Percentiles rank a stretch among this genome's conserved stretches.
These are phyloP conservation scores for Isoetes taiwanensis DNA, from an alignment of 75 land plant genomes.

Conservation along the genomic window DNA sequence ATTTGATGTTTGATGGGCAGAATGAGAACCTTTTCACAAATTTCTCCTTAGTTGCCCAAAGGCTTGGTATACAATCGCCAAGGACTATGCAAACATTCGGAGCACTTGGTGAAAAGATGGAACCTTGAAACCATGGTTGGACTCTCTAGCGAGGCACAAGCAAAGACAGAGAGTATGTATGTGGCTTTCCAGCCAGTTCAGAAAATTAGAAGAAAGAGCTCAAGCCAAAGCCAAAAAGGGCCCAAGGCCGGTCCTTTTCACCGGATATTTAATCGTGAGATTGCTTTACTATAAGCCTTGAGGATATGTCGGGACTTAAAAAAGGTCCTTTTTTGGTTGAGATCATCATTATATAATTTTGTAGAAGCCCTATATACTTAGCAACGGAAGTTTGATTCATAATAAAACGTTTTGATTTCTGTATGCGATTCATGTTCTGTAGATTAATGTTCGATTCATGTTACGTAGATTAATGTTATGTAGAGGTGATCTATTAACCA, in stretches of 20 bases:
- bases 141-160: constrained; percentile 29
- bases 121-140: constrained; percentile 32
- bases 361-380: no score
- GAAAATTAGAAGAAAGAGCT: constrained; percentile 42
- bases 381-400: no score
- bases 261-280: constrained; percentile 42
- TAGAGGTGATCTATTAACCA: no score
- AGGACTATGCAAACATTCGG: constrained; percentile 44
- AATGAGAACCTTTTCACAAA: constrained; percentile 42
- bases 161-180: constrained; percentile 46
- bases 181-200: constrained; percentile 30
- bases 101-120: constrained; percentile 45
- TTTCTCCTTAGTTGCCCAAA: constrained; percentile 47
- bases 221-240: constrained; percentile 25
- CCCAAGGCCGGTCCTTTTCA: constrained; percentile 21
- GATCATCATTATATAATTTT: no score
- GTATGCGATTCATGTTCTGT: no score
- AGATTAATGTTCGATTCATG: no score
- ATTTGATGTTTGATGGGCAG: constrained; percentile 49
- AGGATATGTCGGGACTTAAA: no score
- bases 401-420: no score
- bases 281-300: constrained; percentile 14
- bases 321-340: no score
- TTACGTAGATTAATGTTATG: no score
- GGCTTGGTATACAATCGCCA: constrained; percentile 47